These are phyloP conservation scores for Candida verbasci DNA, from an alignment of 805 yeast genomes.

Conservation along the genomic window DNA sequence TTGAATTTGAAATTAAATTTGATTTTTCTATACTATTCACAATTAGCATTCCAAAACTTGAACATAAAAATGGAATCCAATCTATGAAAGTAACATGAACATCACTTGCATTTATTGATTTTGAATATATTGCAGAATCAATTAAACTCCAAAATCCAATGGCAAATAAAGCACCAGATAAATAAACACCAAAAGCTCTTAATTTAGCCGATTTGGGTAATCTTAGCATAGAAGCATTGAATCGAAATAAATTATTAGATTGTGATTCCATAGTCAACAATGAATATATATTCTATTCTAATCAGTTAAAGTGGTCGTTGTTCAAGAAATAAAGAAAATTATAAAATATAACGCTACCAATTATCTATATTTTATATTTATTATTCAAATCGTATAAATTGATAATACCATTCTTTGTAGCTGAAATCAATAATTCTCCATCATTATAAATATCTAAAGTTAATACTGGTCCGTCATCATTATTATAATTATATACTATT, in stretches of 20 bases:
- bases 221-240: constrained; percentile 48
- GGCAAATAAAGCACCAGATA: constrained; percentile 75
- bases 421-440: constrained; percentile 33
- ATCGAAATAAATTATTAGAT: constrained; percentile 54
- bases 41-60: constrained; percentile 84
- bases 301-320: too few species aligned
- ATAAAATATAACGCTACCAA: too few species aligned
- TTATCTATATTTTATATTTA: too few species aligned
- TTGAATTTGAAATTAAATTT: constrained; percentile 42
- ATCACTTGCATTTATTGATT: constrained; percentile 75
- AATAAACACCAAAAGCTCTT: constrained; percentile 69
- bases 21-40: constrained; percentile 70
- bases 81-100: constrained; percentile 90
- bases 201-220: constrained; percentile 69
- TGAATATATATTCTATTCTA: background rate
- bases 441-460: constrained; percentile 35
- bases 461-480: constrained; percentile 27
- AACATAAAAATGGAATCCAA: constrained; percentile 91
- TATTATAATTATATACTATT: constrained; percentile 28
- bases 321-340: too few species aligned
- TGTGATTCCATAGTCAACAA: constrained; percentile 3
- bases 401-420: constrained; percentile 21
- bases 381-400: constrained; percentile 14
- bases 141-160: constrained; percentile 85
- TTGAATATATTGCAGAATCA: constrained; percentile 85